These are phyloP conservation scores for Hanseniaspora vineae DNA, from an alignment of 805 yeast genomes.

Conservation along the genomic window DNA sequence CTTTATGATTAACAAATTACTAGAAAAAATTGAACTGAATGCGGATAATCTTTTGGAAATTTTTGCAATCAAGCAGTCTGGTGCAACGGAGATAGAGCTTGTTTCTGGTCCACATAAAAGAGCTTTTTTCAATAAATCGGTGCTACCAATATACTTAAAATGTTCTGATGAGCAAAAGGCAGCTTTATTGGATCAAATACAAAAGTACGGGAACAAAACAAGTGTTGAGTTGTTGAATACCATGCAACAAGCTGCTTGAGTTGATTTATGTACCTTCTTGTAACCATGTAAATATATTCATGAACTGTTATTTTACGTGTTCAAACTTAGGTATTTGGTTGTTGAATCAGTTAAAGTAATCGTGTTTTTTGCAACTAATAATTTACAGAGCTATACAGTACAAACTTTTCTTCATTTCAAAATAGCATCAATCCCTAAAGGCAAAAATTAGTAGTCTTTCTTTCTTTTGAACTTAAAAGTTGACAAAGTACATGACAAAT, in stretches of 20 bases:
- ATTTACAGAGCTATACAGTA: background rate
- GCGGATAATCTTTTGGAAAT: background rate
- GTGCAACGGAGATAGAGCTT: background rate
- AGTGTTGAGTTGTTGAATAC: background rate
- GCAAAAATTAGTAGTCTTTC: too few relatives aligned
- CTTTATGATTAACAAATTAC: conserved; percentile 1
- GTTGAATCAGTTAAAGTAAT: too few relatives aligned
- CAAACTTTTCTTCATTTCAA: too few relatives aligned
- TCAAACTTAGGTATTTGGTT: too few relatives aligned
- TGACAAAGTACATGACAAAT: conserved; percentile 63
- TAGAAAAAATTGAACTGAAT: background rate
- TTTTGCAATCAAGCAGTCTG: background rate
- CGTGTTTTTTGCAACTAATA: background rate
- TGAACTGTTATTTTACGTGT: background rate
- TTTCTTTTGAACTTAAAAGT: conserved; percentile 7
- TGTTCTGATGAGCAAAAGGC: background rate
- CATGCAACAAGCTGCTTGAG: background rate
- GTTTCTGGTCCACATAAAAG: background rate
- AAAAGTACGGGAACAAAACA: background rate
- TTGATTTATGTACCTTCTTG: too few relatives aligned
- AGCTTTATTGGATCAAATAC: background rate
- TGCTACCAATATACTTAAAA: background rate
- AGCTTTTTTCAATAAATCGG: background rate
- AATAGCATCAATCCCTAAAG: too few relatives aligned
- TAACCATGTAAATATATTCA: background rate